Conservation (phyloP, 2,329 filamentous ascomycete species). For the Colletotrichum magnum region DNA sequence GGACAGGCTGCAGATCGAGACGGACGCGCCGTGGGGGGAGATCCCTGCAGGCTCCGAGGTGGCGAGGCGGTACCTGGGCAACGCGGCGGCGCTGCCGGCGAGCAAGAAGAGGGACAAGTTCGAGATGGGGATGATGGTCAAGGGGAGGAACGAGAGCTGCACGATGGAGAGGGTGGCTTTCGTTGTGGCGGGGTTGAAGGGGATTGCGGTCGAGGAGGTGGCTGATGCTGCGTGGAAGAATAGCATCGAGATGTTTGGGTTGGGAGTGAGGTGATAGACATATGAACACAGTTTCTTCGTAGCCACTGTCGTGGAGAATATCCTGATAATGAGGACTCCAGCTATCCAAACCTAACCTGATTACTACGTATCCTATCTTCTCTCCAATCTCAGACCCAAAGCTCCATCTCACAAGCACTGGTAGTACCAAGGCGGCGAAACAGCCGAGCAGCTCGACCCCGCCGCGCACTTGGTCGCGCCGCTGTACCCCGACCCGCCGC, state of each 20-base stretch:
- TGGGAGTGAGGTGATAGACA: conserved; percentile 13
- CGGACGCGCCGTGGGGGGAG: conserved; percentile 64
- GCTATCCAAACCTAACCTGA: too few relatives aligned
- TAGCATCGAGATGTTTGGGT: conserved; percentile 49
- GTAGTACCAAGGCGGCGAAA: conserved; percentile 32
- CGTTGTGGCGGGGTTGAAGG: conserved; percentile 64
- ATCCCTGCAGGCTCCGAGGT: conserved; percentile 53
- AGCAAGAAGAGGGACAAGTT: conserved; percentile 67
- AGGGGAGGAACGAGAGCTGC: conserved; percentile 66
- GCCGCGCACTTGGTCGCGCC: conserved; percentile 35
- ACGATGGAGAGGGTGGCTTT: conserved; percentile 61
- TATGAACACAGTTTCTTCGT: too few relatives aligned
- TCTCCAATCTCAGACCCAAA: not conserved
- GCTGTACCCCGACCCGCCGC: conserved; percentile 30
- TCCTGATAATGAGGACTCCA: too few relatives aligned
- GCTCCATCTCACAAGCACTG: conserved; percentile 23
- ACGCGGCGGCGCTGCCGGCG: conserved; percentile 53
- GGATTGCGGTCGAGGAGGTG: conserved; percentile 57
- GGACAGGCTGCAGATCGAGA: conserved; percentile 60
- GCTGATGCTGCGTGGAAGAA: conserved; percentile 55
- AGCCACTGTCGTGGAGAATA: too few relatives aligned
- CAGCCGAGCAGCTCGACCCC: conserved; percentile 29
- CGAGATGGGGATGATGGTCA: conserved; percentile 60
- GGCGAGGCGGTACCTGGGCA: conserved; percentile 57
- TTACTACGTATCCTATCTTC: too few relatives aligned